Evolutionary conservation across 371 early-diverging fungal species (phyloP).

Genomic region (Mortierella sp.): DNA sequence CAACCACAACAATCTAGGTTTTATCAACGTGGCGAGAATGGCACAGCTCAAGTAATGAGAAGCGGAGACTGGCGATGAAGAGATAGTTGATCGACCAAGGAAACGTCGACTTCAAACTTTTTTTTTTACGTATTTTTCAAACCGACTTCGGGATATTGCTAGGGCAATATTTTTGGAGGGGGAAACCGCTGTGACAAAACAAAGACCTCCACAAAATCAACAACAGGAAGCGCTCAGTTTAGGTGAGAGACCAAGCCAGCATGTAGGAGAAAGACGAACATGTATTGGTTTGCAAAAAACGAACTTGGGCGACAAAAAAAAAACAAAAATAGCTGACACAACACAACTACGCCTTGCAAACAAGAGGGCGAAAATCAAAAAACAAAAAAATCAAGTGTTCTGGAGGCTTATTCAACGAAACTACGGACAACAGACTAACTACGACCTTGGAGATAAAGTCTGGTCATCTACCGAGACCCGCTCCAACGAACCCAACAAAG

Average conservation of each 20-base stretch:
- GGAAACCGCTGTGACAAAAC: neutral
- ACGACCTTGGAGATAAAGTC: too few relatives aligned
- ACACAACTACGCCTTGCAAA: too few relatives aligned
- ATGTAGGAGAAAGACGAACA: too few relatives aligned
- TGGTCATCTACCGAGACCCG: too few relatives aligned
- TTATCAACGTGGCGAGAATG: conserved; percentile 13
- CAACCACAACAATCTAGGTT: conserved; percentile 16
- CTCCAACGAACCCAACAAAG: too few relatives aligned
- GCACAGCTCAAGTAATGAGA: conserved; percentile 4
- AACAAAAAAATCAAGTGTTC: too few relatives aligned
- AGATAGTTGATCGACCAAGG: neutral
- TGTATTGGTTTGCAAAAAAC: neutral
- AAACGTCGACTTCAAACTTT: neutral
- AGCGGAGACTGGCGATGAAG: conserved; percentile 40
- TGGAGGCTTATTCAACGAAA: too few relatives aligned
- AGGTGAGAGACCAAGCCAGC: neutral
- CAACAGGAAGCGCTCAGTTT: neutral
- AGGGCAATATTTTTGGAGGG: neutral
- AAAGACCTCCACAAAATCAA: neutral
- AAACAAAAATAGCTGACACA: neutral
- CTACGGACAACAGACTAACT: too few relatives aligned
- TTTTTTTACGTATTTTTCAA: neutral
- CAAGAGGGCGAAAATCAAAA: too few relatives aligned
- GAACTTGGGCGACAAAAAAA: neutral
- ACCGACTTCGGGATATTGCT: neutral